These are phyloP conservation scores for Populus simonii DNA, from an alignment of 345 rosid genomes.

Conservation along the genomic window DNA sequence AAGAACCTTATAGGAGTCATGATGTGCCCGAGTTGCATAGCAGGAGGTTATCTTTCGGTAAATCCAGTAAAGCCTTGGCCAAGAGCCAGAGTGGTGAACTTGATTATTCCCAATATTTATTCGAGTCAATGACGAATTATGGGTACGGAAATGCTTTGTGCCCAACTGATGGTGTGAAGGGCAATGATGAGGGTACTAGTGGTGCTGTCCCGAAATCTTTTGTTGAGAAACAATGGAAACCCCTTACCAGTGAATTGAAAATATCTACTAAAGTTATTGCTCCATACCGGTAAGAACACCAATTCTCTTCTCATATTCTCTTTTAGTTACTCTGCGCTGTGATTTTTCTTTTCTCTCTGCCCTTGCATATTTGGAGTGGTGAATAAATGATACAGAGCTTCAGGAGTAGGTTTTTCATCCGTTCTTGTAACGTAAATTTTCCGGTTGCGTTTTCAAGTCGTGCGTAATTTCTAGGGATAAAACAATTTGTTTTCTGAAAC, in stretches of 20 bases:
- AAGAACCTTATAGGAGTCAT: constrained; percentile 34
- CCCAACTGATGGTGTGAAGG: constrained; percentile 34
- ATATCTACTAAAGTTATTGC: constrained; percentile 43
- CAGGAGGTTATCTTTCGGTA: constrained; percentile 30
- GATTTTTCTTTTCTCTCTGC: neutral
- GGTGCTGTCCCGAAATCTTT: constrained; percentile 16
- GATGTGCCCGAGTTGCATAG: constrained; percentile 25
- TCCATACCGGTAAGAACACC: constrained; percentile 45
- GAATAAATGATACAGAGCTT: neutral
- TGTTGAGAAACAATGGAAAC: constrained; percentile 49
- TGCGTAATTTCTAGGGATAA: neutral
- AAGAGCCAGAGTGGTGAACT: constrained; percentile 26
- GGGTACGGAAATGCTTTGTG: constrained; percentile 54
- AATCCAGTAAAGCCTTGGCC: constrained; percentile 16
- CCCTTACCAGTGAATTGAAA: constrained; percentile 41
- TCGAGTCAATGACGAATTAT: constrained; percentile 43
- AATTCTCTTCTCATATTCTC: constrained; percentile 2
- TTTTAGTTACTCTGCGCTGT: neutral
- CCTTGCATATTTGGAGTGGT: neutral
- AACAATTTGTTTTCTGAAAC: neutral
- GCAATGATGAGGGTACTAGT: constrained; percentile 13
- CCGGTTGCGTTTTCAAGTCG: neutral
- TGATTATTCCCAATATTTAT: constrained; percentile 40
- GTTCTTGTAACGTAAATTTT: neutral
- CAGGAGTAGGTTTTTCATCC: neutral